Evolutionary conservation across 768 basidiomycete genomes (phyloP).

Genomic region (Hericium rajendrae): DNA sequence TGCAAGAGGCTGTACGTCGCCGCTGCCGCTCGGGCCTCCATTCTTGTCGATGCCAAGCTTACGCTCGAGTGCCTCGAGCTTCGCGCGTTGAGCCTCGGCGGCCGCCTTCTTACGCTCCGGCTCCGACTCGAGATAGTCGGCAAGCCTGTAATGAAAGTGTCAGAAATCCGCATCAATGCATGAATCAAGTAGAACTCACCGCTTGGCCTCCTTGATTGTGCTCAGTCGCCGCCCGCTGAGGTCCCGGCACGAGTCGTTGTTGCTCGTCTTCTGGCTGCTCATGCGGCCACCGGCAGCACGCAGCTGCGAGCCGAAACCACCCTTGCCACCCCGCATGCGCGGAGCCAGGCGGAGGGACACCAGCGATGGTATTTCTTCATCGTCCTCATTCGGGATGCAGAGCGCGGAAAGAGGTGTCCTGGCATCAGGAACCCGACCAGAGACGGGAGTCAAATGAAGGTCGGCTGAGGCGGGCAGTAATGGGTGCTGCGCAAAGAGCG

Average conservation of each 20-base stretch:
- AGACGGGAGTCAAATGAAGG: conserved; percentile 32
- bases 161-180: background rate
- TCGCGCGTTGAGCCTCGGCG: conserved; percentile 68
- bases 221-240: conserved; percentile 82
- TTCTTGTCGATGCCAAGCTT: conserved; percentile 59
- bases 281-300: conserved; percentile 96
- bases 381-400: conserved; percentile 17
- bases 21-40: conserved; percentile 21
- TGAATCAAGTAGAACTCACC: conserved; percentile 37
- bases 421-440: conserved; percentile 22
- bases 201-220: conserved; percentile 94
- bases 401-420: conserved; percentile 28
- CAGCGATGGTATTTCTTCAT: conserved; percentile 23
- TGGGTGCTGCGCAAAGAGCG: conserved; percentile 38
- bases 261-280: conserved; percentile 92
- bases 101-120: conserved; percentile 73
- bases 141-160: conserved; percentile 41
- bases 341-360: conserved; percentile 70
- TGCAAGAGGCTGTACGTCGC: conserved; percentile 37
- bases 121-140: conserved; percentile 78
- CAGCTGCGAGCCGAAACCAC: conserved; percentile 94
- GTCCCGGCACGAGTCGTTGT: conserved; percentile 92
- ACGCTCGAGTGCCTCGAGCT: conserved; percentile 77
- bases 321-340: conserved; percentile 81
- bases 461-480: conserved; percentile 33